A percentile compares a stretch with the other conserved stretches of the same genome.
These are phyloP conservation scores for Colletotrichum lindemuthianum DNA, from an alignment of 2,329 filamentous ascomycete species.

Conservation along the genomic window DNA sequence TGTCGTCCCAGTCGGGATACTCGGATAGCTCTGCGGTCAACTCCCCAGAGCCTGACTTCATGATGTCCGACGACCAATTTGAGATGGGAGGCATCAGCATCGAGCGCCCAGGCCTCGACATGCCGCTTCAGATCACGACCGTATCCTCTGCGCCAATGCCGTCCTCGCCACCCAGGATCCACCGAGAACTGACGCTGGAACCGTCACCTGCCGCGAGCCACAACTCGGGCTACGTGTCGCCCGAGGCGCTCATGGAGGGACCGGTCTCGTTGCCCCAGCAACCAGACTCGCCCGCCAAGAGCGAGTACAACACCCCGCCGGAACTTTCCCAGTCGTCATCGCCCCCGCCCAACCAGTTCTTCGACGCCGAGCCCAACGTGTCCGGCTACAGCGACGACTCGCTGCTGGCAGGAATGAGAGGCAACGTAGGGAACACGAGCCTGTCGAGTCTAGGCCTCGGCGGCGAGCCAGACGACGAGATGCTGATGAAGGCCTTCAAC, in stretches of 20 bases:
- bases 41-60: slow-evolving; percentile 62
- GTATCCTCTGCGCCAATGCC: slow-evolving; percentile 59
- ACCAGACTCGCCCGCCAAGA: slow-evolving; percentile 61
- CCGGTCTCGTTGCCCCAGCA: slow-evolving; percentile 44
- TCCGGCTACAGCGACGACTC: slow-evolving; percentile 43
- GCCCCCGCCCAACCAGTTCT: slow-evolving; percentile 60
- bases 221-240: slow-evolving; percentile 58
- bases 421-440: slow-evolving; percentile 30
- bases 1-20: slow-evolving; percentile 64
- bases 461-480: slow-evolving; percentile 55
- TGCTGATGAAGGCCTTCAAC: slow-evolving; percentile 56
- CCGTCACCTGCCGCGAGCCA: slow-evolving; percentile 55
- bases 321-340: slow-evolving; percentile 71
- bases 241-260: slow-evolving; percentile 54
- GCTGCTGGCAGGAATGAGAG: slow-evolving; percentile 41
- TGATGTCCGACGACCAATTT: slow-evolving; percentile 46
- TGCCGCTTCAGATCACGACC: slow-evolving; percentile 43
- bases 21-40: slow-evolving; percentile 66
- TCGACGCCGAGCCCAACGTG: slow-evolving; percentile 55
- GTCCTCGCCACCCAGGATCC: slow-evolving; percentile 42
- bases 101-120: slow-evolving; percentile 33
- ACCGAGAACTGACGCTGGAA: slow-evolving; percentile 46
- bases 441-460: slow-evolving; percentile 43
- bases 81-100: slow-evolving; percentile 54
- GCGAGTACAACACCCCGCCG: slow-evolving; percentile 67